These are phyloP conservation scores for Limonium bicolor DNA, from an alignment of 148 eudicot genomes.

Conservation along the genomic window DNA sequence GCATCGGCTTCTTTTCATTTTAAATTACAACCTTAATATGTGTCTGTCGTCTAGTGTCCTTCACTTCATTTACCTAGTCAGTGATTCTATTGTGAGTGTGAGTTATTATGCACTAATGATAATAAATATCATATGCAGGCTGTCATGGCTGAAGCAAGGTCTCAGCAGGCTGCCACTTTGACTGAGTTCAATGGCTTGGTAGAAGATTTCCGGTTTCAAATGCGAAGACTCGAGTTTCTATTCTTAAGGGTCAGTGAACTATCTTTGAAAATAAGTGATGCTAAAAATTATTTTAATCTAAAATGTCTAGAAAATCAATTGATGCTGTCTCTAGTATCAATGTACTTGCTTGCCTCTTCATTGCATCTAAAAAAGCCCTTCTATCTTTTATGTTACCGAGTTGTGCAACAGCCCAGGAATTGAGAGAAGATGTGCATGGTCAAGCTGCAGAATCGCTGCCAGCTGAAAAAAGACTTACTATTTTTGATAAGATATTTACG, in stretches of 20 bases:
- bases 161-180: conserved; percentile 98
- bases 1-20: too few species aligned
- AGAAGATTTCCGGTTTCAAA: conserved; percentile 73
- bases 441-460: conserved; percentile 50
- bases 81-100: too few species aligned
- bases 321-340: too few species aligned
- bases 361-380: too few species aligned
- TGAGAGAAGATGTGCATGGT: conserved; percentile 79
- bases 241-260: conserved; percentile 78
- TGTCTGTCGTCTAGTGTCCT: too few species aligned
- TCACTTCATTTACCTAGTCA: too few species aligned
- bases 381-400: conserved; percentile 1
- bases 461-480: conserved; percentile 62
- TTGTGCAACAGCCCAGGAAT: conserved; percentile 71
- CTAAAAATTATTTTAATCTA: too few species aligned
- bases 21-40: too few species aligned
- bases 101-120: too few species aligned
- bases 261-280: too few species aligned
- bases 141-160: conserved; percentile 92
- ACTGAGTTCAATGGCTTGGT: conserved; percentile 97
- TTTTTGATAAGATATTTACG: conserved; percentile 71
- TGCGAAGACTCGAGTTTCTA: conserved; percentile 91
- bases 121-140: conserved; percentile 48
- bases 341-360: too few species aligned
- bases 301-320: too few species aligned